Conservation (phyloP, 179 eudicot genomes). For the Spinacia oleracea region DNA sequence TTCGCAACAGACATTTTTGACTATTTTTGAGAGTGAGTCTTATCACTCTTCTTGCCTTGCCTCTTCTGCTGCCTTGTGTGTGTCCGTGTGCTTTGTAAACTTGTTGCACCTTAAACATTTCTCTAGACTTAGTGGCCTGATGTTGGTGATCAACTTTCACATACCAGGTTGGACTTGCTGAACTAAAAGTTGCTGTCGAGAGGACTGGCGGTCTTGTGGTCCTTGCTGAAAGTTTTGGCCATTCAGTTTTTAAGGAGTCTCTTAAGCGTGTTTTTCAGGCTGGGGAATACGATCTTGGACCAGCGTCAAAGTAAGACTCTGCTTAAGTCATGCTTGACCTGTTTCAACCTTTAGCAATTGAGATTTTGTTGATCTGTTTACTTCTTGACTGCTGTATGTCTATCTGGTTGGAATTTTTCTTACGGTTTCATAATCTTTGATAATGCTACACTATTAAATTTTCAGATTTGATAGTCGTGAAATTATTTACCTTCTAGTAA, state of each 20-base stretch:
- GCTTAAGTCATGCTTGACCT: conserved; percentile 1
- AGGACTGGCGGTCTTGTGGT: conserved; percentile 93
- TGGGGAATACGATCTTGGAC: conserved; percentile 78
- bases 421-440: not conserved
- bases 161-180: conserved; percentile 92
- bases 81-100: too few species aligned
- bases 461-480: not conserved
- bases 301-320: conserved; percentile 79
- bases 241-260: conserved; percentile 92
- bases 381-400: not conserved
- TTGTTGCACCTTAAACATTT: not conserved
- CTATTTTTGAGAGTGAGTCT: not conserved
- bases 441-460: not conserved
- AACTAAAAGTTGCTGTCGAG: conserved; percentile 87
- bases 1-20: not conserved
- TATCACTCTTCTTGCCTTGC: conserved; percentile 9
- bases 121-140: conserved; percentile 17
- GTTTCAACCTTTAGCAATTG: not conserved
- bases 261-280: conserved; percentile 70
- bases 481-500: not conserved
- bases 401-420: not conserved
- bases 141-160: conserved; percentile 16
- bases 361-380: conserved; percentile 5
- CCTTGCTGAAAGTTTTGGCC: conserved; percentile 98
- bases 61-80: conserved; percentile 1